Conservation (phyloP, 768 basidiomycete genomes). For the Trametes cinnabarina region DNA sequence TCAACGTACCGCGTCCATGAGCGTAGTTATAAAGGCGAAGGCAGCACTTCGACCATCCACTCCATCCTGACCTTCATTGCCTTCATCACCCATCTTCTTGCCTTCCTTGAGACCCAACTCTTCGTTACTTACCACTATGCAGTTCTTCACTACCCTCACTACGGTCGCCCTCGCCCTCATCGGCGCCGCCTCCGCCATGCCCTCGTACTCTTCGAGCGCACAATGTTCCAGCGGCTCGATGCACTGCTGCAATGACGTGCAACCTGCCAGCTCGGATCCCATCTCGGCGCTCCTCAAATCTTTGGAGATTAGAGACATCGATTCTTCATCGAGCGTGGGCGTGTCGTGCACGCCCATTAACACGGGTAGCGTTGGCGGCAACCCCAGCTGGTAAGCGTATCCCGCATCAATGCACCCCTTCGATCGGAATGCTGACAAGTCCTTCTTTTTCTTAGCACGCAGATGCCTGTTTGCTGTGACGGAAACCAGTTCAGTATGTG, state of each 20-base stretch:
- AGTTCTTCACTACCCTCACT: conserved; percentile 12
- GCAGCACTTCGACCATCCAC: neutral
- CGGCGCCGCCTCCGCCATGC: conserved; percentile 4
- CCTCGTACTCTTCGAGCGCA: neutral
- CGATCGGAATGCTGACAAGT: neutral
- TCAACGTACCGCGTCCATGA: too few species aligned
- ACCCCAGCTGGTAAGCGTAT: conserved; percentile 5
- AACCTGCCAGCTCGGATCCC: conserved; percentile 3
- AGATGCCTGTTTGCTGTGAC: conserved; percentile 16
- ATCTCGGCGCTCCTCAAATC: neutral
- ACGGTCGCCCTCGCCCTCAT: conserved; percentile 7
- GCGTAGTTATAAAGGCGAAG: neutral
- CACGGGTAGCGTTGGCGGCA: neutral
- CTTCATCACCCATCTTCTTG: neutral
- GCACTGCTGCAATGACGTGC: conserved; percentile 25
- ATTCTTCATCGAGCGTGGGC: neutral
- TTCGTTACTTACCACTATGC: neutral
- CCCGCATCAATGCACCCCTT: too few species aligned
- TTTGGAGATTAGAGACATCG: neutral
- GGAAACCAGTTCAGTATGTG: conserved; percentile 13
- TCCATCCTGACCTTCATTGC: neutral
- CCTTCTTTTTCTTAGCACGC: neutral
- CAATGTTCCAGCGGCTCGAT: conserved; percentile 21
- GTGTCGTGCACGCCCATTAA: conserved; percentile 12
- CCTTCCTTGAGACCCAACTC: neutral